Percentiles rank a stretch among this genome's conserved stretches.
Conservation (phyloP, 148 eudicot species). For the Camellia japonica region DNA sequence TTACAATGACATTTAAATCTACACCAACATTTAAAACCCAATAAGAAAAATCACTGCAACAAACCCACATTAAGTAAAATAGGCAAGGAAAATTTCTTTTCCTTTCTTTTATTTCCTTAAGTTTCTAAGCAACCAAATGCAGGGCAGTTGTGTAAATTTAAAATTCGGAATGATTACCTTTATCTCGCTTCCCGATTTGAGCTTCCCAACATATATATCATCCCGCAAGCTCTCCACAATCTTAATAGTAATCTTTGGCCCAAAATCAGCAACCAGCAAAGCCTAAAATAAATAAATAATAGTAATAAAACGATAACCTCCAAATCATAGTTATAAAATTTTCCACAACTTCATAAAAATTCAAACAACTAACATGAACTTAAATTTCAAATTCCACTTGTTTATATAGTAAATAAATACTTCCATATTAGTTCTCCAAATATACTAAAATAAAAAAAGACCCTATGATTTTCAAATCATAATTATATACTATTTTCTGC, state of each 20-base stretch:
- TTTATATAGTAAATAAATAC: background rate
- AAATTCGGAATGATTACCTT: slow-evolving; percentile 48
- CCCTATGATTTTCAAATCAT: background rate
- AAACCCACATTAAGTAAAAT: background rate
- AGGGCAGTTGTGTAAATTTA: background rate
- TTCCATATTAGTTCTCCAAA: background rate
- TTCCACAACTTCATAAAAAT: too few species aligned
- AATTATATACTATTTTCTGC: background rate
- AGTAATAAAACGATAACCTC: too few species aligned
- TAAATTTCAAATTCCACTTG: too few species aligned
- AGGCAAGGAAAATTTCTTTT: background rate
- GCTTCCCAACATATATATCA: slow-evolving; percentile 91
- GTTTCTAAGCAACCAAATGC: background rate
- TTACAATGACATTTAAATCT: background rate
- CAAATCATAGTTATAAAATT: too few species aligned
- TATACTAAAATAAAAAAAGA: too few species aligned
- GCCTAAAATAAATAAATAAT: slow-evolving; percentile 38
- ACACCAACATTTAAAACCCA: background rate
- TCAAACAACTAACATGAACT: too few species aligned
- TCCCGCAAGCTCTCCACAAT: slow-evolving; percentile 89
- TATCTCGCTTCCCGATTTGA: slow-evolving; percentile 92
- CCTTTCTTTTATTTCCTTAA: background rate
- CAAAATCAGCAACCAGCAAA: slow-evolving; percentile 90
- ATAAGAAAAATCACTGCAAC: background rate
- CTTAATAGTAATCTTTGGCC: slow-evolving; percentile 85